Evolutionary conservation across 169 alveolate genomes (phyloP).

Genomic region (Besnoitia besnoiti): DNA sequence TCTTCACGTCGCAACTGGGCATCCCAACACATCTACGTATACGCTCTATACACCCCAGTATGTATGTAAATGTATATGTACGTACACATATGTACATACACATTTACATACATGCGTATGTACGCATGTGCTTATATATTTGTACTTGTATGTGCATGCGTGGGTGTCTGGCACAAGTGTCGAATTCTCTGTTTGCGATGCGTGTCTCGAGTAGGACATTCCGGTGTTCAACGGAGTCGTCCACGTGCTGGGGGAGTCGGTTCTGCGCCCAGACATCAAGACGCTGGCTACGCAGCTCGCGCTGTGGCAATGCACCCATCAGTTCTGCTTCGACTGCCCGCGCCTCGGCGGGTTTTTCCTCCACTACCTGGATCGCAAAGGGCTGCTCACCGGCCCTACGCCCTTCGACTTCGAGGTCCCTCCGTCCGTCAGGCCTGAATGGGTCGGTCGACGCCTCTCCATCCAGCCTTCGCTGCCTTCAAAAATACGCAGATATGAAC

Average conservation of each 20-base stretch:
- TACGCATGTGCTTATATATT: background rate
- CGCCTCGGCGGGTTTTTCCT: slow-evolving; percentile 48
- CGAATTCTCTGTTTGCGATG: background rate
- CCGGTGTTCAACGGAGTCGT: slow-evolving; percentile 64
- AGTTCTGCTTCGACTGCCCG: slow-evolving; percentile 65
- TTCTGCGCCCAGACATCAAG: slow-evolving; percentile 60
- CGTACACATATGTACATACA: no score
- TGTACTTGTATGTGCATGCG: background rate
- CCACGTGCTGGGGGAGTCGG: slow-evolving; percentile 61
- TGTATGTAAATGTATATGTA: no score
- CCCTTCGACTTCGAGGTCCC: slow-evolving; percentile 65
- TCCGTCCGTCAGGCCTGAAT: slow-evolving; percentile 62
- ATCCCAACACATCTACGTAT: no score
- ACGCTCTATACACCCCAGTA: no score
- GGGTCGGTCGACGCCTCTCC: no score
- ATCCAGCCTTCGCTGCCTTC: no score
- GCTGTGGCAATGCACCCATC: slow-evolving; percentile 67
- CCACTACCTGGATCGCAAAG: slow-evolving; percentile 49
- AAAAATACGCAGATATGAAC: background rate
- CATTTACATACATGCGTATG: background rate
- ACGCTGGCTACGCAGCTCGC: slow-evolving; percentile 58
- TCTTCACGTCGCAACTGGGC: no score
- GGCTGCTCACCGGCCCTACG: slow-evolving; percentile 49
- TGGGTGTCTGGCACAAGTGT: background rate
- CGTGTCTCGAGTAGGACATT: slow-evolving; percentile 40